Conservation (phyloP, 2,329 filamentous ascomycete species). For the Penicillium sp. region DNA sequence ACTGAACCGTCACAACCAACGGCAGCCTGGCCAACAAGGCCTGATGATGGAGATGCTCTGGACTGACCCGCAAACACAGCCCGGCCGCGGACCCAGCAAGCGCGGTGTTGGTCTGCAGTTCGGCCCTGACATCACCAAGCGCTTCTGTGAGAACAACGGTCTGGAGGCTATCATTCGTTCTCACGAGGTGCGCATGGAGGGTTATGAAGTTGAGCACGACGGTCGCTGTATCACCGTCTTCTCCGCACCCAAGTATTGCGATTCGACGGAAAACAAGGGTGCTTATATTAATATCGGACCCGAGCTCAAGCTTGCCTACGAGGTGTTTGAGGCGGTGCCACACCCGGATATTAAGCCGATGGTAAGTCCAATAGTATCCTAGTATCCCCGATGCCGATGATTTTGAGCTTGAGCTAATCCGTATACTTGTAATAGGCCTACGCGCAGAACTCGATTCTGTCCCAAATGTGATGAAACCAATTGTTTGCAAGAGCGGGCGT, state of each 20-base stretch:
- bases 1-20: slow-evolving; percentile 85
- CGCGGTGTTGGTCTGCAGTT: slow-evolving; percentile 96
- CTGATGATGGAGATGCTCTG: slow-evolving; percentile 99
- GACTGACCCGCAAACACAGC: slow-evolving; percentile 89
- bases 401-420: slow-evolving; percentile 7
- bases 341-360: slow-evolving; percentile 96
- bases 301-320: slow-evolving; percentile 87
- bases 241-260: slow-evolving; percentile 96
- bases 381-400: background rate
- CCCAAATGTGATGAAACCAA: slow-evolving; percentile 61
- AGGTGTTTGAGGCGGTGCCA: slow-evolving; percentile 94
- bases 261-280: slow-evolving; percentile 96
- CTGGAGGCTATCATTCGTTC: slow-evolving; percentile 94
- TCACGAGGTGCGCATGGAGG: slow-evolving; percentile 98
- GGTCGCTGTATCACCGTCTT: slow-evolving; percentile 97
- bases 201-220: slow-evolving; percentile 97
- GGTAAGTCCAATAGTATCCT: slow-evolving; percentile 51
- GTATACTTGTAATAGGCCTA: slow-evolving; percentile 64
- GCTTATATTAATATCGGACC: slow-evolving; percentile 96
- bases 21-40: slow-evolving; percentile 89
- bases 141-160: slow-evolving; percentile 95
- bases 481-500: slow-evolving; percentile 29
- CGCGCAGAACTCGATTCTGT: slow-evolving; percentile 80
- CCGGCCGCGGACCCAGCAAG: slow-evolving; percentile 92
- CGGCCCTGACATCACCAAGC: slow-evolving; percentile 92